Conservation (phyloP, 768 basidiomycete species). For the Xerocomus spinulosus region DNA sequence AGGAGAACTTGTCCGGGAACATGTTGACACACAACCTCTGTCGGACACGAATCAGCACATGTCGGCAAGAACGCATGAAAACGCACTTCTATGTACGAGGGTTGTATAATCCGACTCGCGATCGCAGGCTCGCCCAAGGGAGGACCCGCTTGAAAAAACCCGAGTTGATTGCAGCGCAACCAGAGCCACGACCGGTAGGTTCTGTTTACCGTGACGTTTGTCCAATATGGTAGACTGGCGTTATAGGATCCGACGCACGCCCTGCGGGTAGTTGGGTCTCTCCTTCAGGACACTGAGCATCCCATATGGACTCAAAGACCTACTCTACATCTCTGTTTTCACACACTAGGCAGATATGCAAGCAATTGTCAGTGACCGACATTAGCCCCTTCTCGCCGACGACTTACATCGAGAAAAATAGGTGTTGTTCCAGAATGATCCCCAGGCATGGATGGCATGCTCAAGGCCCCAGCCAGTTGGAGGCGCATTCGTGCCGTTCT, state of each 20-base stretch:
- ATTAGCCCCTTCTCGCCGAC: no score
- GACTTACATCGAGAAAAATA: slow-evolving; percentile 47
- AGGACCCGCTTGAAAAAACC: slow-evolving; percentile 42
- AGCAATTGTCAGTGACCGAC: no score
- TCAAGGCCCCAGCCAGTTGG: slow-evolving; percentile 59
- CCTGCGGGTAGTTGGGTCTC: slow-evolving; percentile 18
- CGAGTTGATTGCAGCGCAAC: slow-evolving; percentile 73
- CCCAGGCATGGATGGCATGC: slow-evolving; percentile 61
- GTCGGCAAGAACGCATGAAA: background rate
- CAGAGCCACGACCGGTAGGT: slow-evolving; percentile 61
- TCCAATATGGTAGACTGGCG: slow-evolving; percentile 40
- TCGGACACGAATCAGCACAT: background rate
- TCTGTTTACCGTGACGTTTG: slow-evolving; percentile 54
- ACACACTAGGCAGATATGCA: no score
- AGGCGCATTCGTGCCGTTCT: slow-evolving; percentile 38
- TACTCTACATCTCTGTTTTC: no score
- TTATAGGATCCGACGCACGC: slow-evolving; percentile 43
- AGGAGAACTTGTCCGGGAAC: slow-evolving; percentile 58
- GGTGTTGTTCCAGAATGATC: slow-evolving; percentile 48
- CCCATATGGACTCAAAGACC: no score
- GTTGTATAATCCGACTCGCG: slow-evolving; percentile 32
- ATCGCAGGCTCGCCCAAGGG: slow-evolving; percentile 33
- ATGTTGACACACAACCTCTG: slow-evolving; percentile 68
- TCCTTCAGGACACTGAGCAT: no score
- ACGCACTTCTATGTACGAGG: slow-evolving; percentile 26